These are phyloP conservation scores for Allomyces arbusculus DNA, from an alignment of 192 early-diverging fungal species.

Conservation along the genomic window DNA sequence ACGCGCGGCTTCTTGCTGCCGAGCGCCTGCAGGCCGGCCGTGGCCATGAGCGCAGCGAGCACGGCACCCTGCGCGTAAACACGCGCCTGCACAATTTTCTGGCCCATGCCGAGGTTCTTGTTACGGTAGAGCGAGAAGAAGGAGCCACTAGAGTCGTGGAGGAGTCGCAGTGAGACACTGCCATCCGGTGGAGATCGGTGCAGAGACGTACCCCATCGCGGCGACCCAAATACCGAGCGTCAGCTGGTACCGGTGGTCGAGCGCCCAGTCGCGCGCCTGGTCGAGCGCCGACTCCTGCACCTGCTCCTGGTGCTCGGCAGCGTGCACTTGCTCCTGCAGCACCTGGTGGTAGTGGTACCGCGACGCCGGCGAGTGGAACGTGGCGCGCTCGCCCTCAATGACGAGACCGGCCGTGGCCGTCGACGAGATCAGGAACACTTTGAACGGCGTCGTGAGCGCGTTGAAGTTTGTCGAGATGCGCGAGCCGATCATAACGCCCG, in stretches of 20 bases:
- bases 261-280: neutral
- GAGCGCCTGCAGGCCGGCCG: constrained; percentile 18
- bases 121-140: neutral
- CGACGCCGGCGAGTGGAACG: neutral
- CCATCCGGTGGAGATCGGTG: neutral
- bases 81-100: constrained; percentile 47
- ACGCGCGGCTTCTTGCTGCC: neutral
- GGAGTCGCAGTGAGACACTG: neutral
- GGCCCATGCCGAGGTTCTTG: constrained; percentile 24
- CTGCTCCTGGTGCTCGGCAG: neutral
- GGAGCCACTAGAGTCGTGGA: neutral
- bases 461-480: neutral
- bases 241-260: neutral
- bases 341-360: neutral
- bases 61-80: constrained; percentile 51
- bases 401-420: neutral
- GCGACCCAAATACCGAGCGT: neutral
- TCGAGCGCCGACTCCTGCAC: neutral
- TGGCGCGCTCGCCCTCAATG: neutral
- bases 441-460: neutral
- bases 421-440: neutral
- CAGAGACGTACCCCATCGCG: neutral
- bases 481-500: neutral
- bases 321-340: neutral
- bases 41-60: constrained; percentile 34